Evolutionary conservation across 768 basidiomycete species (phyloP), one percentile per base, ranked within the genome.

Genomic region (Pholiota microspora): DNA sequence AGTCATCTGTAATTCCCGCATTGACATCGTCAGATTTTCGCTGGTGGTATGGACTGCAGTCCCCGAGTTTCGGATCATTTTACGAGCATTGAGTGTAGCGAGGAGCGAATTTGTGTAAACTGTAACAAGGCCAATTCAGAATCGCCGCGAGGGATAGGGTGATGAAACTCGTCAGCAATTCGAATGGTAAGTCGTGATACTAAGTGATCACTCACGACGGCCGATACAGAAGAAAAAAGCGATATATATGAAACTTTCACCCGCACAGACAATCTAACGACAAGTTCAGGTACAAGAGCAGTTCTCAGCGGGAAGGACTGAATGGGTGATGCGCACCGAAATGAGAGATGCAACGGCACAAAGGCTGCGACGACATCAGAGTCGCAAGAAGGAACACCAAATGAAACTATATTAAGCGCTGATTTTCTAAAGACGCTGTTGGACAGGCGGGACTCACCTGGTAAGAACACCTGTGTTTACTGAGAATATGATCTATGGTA

Each of bases 21-120:
- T 60, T 13, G 76, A 77, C 4, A 76, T 60, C 15, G 73, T 71
- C 24, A 74, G 36, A 48, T 75, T 70, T 24, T 76, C 75, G 51
- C 73, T 75, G 21, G 74, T 75, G 57, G 61, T 77, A 45, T 75
- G 68, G 10, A 77, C 64, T 3, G 67, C 71, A 36, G 75, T 74
- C 2, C 68, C 67, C 0, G 73, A 61, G 7, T 66, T 70, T 34
- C 75, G 75, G 49, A 83, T 74, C 68, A 71, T 73, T 49, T 76
- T 77, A 4, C 82, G 72, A 9, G 79, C 79, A 48, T 85, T 85
- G 48, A 84, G 73, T 0, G 82, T 83, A 0, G 81, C 81, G 8
- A 85, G 74, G n/a, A 85, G 76, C 4, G 81, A 76, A 62, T 84
- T 85, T 35, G 79, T 77, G 62, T 84, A 85, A 4, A 85, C 82